Conservation (phyloP, 1,139 yeast genomes). For the Nakaseomyces sp. region DNA sequence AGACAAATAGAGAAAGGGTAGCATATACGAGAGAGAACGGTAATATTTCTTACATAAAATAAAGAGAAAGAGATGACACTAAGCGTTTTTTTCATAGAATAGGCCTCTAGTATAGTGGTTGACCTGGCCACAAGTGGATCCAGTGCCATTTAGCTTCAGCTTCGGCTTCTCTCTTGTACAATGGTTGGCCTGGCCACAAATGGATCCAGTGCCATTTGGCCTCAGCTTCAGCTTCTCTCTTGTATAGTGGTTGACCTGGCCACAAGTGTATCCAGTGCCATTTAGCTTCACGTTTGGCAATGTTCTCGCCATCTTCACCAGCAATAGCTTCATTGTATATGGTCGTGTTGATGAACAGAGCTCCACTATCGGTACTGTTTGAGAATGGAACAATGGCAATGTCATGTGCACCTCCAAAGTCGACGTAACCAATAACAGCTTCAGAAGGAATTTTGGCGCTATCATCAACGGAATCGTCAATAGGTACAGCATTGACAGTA, state of each 20-base stretch:
- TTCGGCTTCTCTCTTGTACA: constrained; percentile 17
- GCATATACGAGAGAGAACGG: neutral
- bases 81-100: no score
- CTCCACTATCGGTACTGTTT: constrained; percentile 13
- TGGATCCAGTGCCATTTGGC: constrained; percentile 15
- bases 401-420: constrained; percentile 12
- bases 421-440: constrained; percentile 15
- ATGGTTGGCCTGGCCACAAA: constrained; percentile 13
- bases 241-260: constrained; percentile 15
- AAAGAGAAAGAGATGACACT: no score
- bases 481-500: neutral
- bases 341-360: constrained; percentile 16
- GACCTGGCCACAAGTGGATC: constrained; percentile 13
- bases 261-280: constrained; percentile 14
- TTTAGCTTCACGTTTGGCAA: constrained; percentile 12
- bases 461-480: constrained; percentile 5
- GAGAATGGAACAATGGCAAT: constrained; percentile 13
- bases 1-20: neutral
- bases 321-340: constrained; percentile 12
- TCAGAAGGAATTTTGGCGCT: constrained; percentile 13
- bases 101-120: constrained; percentile 10
- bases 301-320: neutral
- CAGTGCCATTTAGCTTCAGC: constrained; percentile 19
- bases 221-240: constrained; percentile 17
- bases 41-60: neutral